A percentile compares a stretch with the other conserved stretches of the same genome.
Evolutionary conservation across 2,329 filamentous ascomycete genomes (phyloP).

Genomic region (Alternaria arbusti): DNA sequence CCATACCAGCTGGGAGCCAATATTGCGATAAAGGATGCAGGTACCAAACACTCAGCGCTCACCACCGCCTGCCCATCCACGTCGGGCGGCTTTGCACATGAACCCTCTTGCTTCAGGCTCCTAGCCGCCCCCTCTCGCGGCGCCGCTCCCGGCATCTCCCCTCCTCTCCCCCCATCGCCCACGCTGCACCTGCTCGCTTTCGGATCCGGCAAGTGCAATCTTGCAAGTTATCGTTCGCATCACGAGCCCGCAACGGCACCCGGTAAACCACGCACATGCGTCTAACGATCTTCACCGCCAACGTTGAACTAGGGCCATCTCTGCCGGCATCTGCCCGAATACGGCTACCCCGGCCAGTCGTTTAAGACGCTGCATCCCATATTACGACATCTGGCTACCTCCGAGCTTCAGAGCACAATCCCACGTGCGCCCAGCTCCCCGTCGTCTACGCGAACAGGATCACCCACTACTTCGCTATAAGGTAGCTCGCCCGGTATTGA

Average conservation of each 20-base stretch:
- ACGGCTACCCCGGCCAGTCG: slow-evolving; percentile 14
- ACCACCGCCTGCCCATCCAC: background rate
- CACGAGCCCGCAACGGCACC: slow-evolving; percentile 1
- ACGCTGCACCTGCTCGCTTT: background rate
- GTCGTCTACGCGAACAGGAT: slow-evolving; percentile 11
- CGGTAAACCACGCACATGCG: slow-evolving; percentile 12
- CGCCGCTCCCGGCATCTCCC: background rate
- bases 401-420: slow-evolving; percentile 9
- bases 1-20: slow-evolving; percentile 10
- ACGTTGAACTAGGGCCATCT: slow-evolving; percentile 7
- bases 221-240: slow-evolving; percentile 19
- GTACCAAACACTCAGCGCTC: slow-evolving; percentile 7
- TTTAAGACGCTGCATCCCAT: slow-evolving; percentile 3
- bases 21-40: slow-evolving; percentile 19
- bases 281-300: slow-evolving; percentile 16
- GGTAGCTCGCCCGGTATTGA: slow-evolving; percentile 11
- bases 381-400: slow-evolving; percentile 10
- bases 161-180: background rate
- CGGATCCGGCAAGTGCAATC: slow-evolving; percentile 18
- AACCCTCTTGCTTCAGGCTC: background rate
- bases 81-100: background rate
- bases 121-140: background rate
- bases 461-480: slow-evolving; percentile 11
- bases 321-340: slow-evolving; percentile 7
- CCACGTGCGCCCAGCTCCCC: slow-evolving; percentile 8